Percentiles rank a stretch among this genome's conserved stretches.
Evolutionary conservation across 2,329 filamentous ascomycete species (phyloP).

Genomic region (Aspergillus fumigatus): DNA sequence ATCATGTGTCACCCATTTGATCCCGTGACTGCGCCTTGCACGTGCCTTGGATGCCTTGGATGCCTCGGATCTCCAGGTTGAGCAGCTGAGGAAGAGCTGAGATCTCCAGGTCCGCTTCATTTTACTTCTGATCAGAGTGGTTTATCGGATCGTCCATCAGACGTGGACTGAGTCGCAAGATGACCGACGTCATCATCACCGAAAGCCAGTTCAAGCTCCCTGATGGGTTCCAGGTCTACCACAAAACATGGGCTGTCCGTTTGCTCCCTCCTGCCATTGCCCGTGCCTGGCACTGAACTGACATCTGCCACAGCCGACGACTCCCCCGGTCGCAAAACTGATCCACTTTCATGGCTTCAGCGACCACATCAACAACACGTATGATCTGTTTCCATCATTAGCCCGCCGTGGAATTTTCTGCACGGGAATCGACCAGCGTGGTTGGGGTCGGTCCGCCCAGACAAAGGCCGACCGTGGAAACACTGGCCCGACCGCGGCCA

Average conservation of each 20-base stretch:
- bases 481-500: slow-evolving; percentile 4
- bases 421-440: slow-evolving; percentile 6
- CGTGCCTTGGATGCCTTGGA: too few relatives aligned
- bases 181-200: slow-evolving; percentile 6
- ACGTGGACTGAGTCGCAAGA: neutral
- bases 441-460: slow-evolving; percentile 6
- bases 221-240: slow-evolving; percentile 4
- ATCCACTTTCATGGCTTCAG: slow-evolving; percentile 10
- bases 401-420: slow-evolving; percentile 3
- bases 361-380: slow-evolving; percentile 8
- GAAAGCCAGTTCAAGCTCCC: slow-evolving; percentile 5
- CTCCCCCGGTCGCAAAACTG: slow-evolving; percentile 1
- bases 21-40: too few relatives aligned
- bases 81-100: too few relatives aligned
- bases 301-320: neutral
- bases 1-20: too few relatives aligned
- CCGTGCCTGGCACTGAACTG: neutral
- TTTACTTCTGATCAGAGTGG: too few relatives aligned
- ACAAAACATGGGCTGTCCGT: slow-evolving; percentile 11
- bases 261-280: neutral
- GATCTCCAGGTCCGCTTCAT: too few relatives aligned
- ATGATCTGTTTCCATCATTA: slow-evolving; percentile 2
- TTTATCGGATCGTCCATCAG: too few relatives aligned
- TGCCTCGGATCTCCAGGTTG: too few relatives aligned
- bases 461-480: slow-evolving; percentile 6